phyloP scores from a whole-genome alignment of 1,284 basidiomycete genomes.

The Agaricales sp. region DNA sequence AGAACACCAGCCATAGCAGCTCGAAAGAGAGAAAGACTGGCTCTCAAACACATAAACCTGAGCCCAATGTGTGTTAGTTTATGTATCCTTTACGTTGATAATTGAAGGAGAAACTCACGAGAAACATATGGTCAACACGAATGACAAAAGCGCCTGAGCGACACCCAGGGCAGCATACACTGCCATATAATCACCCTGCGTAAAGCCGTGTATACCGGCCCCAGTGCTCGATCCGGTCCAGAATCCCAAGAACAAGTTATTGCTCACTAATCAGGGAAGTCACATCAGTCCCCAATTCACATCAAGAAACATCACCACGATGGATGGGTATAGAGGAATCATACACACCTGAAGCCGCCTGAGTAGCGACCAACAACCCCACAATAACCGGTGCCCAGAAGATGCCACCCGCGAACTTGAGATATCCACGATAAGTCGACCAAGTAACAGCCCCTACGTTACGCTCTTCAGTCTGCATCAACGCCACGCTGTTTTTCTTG shows the following conservation, averaged over 20 bases:
- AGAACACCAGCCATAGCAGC: background rate
- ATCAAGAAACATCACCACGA: background rate
- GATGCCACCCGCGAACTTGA: constrained; percentile 40
- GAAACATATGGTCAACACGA: background rate
- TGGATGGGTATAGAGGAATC: background rate
- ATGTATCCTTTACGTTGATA: too few relatives aligned
- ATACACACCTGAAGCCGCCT: constrained; percentile 27
- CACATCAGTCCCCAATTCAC: background rate
- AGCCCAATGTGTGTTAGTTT: background rate
- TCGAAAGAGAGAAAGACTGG: background rate
- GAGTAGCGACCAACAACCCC: constrained; percentile 22
- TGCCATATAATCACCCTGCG: constrained; percentile 36
- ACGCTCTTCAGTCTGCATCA: constrained; percentile 50
- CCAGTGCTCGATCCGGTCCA: constrained; percentile 8
- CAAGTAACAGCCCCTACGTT: constrained; percentile 40
- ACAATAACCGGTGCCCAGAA: constrained; percentile 35
- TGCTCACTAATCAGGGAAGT: constrained; percentile 24
- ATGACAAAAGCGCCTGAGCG: background rate
- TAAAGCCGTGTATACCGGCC: constrained; percentile 18
- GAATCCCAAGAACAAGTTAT: constrained; percentile 32
- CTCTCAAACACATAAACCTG: background rate
- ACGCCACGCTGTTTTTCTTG: constrained; percentile 19
- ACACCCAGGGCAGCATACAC: constrained; percentile 36
- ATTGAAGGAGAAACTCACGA: too few relatives aligned
- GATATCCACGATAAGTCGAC: constrained; percentile 42